Conservation (phyloP, 2,329 filamentous ascomycete genomes). For the Colletotrichum sidae region DNA sequence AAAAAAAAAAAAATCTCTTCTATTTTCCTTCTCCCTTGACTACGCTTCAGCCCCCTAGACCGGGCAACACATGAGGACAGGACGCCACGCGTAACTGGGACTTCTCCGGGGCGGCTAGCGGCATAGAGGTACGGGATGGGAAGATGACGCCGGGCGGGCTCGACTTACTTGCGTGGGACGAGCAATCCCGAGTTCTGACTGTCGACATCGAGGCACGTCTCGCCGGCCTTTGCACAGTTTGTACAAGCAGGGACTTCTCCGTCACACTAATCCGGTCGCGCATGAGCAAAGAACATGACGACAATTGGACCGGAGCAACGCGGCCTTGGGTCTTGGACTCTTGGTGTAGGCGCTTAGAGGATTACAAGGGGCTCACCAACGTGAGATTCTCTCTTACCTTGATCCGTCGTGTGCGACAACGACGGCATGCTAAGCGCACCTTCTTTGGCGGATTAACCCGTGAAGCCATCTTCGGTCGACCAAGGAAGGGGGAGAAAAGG, state of each 20-base stretch:
- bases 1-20: neutral
- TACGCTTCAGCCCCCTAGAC: too few relatives aligned
- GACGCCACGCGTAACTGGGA: too few relatives aligned
- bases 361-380: too few relatives aligned
- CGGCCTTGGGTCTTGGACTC: neutral
- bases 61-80: too few relatives aligned
- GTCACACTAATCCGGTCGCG: slow-evolving; percentile 46
- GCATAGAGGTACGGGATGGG: too few relatives aligned
- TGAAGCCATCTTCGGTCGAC: slow-evolving; percentile 8
- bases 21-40: too few relatives aligned
- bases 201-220: slow-evolving; percentile 51
- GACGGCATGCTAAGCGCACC: slow-evolving; percentile 51
- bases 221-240: slow-evolving; percentile 50
- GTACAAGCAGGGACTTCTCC: slow-evolving; percentile 50
- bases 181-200: slow-evolving; percentile 47
- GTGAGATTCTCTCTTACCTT: slow-evolving; percentile 43
- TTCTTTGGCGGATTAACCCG: slow-evolving; percentile 44
- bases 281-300: slow-evolving; percentile 8
- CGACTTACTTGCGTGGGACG: slow-evolving; percentile 49
- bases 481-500: neutral
- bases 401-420: slow-evolving; percentile 50
- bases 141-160: neutral
- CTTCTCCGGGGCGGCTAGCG: too few relatives aligned
- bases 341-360: too few relatives aligned
- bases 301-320: slow-evolving; percentile 15